Evolutionary conservation across 1,284 basidiomycete genomes (phyloP).

Genomic region (Lignosus rhinocerotis): DNA sequence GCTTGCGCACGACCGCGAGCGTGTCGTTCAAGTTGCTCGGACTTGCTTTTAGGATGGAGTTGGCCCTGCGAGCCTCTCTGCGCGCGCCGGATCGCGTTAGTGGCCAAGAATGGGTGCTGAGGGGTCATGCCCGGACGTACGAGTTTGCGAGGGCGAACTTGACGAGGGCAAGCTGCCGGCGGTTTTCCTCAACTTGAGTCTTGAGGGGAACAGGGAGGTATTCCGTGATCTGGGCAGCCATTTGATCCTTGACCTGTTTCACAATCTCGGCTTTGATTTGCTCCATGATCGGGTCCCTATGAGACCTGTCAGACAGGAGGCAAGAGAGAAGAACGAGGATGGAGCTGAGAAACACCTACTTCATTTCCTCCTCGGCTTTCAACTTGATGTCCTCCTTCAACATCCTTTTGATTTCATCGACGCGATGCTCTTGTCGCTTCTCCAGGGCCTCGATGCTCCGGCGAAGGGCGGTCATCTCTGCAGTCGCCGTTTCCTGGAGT

Average conservation of each 20-base stretch:
- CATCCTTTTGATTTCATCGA: constrained; percentile 37
- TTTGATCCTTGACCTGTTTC: constrained; percentile 44
- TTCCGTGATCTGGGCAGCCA: constrained; percentile 44
- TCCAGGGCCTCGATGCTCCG: constrained; percentile 40
- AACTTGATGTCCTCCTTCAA: constrained; percentile 39
- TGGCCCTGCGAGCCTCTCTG: constrained; percentile 52
- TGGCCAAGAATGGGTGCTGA: background rate
- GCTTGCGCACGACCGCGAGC: constrained; percentile 45
- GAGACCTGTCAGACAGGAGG: background rate
- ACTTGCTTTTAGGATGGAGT: constrained; percentile 39
- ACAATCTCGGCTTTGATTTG: constrained; percentile 40
- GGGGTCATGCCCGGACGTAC: constrained; percentile 36
- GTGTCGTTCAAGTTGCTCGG: constrained; percentile 43
- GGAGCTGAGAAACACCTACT: constrained; percentile 2
- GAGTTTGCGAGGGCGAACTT: constrained; percentile 49
- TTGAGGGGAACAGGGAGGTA: constrained; percentile 48
- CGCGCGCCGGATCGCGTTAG: background rate
- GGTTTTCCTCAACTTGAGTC: constrained; percentile 45
- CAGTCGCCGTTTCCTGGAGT: constrained; percentile 36
- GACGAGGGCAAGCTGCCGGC: constrained; percentile 42
- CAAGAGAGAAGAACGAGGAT: background rate
- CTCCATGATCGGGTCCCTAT: constrained; percentile 38
- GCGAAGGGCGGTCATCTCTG: constrained; percentile 28
- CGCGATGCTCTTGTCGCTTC: constrained; percentile 33
- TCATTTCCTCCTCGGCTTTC: constrained; percentile 30